Evolutionary conservation across 2,329 filamentous ascomycete genomes (phyloP).

Genomic region (Ceratocystis colombiana): DNA sequence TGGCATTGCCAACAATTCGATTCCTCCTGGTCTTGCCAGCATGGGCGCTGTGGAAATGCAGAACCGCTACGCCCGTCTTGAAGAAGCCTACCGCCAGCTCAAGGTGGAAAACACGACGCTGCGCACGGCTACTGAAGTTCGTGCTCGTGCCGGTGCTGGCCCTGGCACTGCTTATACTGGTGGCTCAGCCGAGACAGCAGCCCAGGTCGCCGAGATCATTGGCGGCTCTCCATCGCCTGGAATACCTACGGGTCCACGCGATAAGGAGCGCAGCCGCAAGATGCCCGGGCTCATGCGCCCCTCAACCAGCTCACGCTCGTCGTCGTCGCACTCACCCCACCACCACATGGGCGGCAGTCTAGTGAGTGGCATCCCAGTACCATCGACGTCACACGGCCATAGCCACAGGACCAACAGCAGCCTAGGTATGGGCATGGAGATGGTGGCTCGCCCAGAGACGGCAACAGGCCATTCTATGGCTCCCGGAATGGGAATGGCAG

Average conservation of each 20-base stretch:
- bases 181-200: constrained; percentile 31
- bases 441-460: constrained; percentile 23
- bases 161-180: constrained; percentile 34
- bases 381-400: constrained; percentile 22
- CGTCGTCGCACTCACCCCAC: constrained; percentile 27
- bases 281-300: constrained; percentile 28
- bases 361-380: constrained; percentile 18
- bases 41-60: constrained; percentile 34
- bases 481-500: constrained; percentile 27
- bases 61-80: constrained; percentile 43
- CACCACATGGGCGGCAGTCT: constrained; percentile 16
- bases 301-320: constrained; percentile 31
- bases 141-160: constrained; percentile 41
- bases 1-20: constrained; percentile 43
- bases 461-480: constrained; percentile 24
- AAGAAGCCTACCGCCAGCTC: constrained; percentile 52
- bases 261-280: constrained; percentile 34
- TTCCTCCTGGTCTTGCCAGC: constrained; percentile 32
- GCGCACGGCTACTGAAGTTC: constrained; percentile 51
- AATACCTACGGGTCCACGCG: constrained; percentile 46
- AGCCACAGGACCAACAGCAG: constrained; percentile 26
- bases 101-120: constrained; percentile 62
- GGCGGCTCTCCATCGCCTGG: constrained; percentile 44
- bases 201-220: constrained; percentile 25
- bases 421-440: constrained; percentile 20